phyloP scores from a whole-genome alignment of 805 yeast species.

The Wickerhamiella musiphila region DNA sequence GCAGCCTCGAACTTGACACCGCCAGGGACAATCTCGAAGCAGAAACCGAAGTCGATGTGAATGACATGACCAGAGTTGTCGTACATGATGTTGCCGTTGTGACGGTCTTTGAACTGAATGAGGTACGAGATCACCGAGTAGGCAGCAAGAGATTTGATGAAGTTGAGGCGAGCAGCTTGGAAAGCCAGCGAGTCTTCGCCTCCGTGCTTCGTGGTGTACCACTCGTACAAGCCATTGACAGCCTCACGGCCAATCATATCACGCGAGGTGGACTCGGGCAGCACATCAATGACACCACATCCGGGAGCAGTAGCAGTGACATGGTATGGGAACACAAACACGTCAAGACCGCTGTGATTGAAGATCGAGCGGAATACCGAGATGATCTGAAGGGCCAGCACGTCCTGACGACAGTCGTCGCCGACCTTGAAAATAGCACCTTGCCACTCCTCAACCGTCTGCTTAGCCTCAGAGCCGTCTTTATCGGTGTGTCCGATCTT shows the following conservation, averaged over 20 bases:
- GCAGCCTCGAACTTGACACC: slow-evolving; percentile 98
- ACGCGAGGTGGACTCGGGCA: slow-evolving; percentile 87
- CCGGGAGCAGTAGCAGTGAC: slow-evolving; percentile 99
- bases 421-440: slow-evolving; percentile 98
- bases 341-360: slow-evolving; percentile 73
- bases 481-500: slow-evolving; percentile 13
- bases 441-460: slow-evolving; percentile 56
- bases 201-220: slow-evolving; percentile 81
- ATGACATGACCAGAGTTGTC: slow-evolving; percentile 89
- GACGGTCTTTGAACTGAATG: slow-evolving; percentile 87
- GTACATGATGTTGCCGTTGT: slow-evolving; percentile 93
- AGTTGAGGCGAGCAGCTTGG: slow-evolving; percentile 82
- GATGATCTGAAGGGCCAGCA: slow-evolving; percentile 78
- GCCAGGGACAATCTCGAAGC: slow-evolving; percentile 97
- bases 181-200: slow-evolving; percentile 81
- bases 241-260: slow-evolving; percentile 99
- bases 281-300: slow-evolving; percentile 95
- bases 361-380: slow-evolving; percentile 85
- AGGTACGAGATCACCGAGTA: slow-evolving; percentile 82
- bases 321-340: slow-evolving; percentile 80
- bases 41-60: slow-evolving; percentile 96
- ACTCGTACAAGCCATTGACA: slow-evolving; percentile 88
- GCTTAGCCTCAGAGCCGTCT: slow-evolving; percentile 5
- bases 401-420: slow-evolving; percentile 97
- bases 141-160: slow-evolving; percentile 83